Percentiles rank a stretch among this genome's conserved stretches.
Conservation (phyloP, 352 stramenopile species). For the Phytophthora cajani region DNA sequence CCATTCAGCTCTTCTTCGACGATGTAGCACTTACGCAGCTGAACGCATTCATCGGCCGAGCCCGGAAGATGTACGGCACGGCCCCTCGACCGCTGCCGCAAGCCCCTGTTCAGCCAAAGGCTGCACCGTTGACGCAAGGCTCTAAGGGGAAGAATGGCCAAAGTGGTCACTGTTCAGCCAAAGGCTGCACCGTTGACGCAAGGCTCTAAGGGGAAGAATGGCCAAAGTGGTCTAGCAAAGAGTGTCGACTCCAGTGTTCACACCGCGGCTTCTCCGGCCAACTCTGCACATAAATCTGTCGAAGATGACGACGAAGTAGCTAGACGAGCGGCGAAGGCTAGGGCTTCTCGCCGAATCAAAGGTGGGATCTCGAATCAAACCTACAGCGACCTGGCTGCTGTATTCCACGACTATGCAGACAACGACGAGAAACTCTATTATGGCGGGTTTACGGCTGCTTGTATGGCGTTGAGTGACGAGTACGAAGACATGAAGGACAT, state of each 20-base stretch:
- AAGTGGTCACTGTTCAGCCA: slow-evolving; percentile 11
- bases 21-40: slow-evolving; percentile 82
- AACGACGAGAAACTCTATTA: slow-evolving; percentile 69
- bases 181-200: neutral
- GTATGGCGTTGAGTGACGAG: slow-evolving; percentile 57
- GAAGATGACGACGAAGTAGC: slow-evolving; percentile 17
- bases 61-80: slow-evolving; percentile 59
- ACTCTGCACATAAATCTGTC: neutral
- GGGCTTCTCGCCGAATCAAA: slow-evolving; percentile 43
- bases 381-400: slow-evolving; percentile 54
- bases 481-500: slow-evolving; percentile 73
- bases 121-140: neutral
- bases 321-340: slow-evolving; percentile 25
- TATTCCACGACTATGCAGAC: slow-evolving; percentile 62
- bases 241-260: neutral
- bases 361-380: slow-evolving; percentile 59
- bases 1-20: slow-evolving; percentile 88
- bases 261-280: neutral
- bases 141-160: neutral
- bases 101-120: slow-evolving; percentile 7
- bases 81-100: slow-evolving; percentile 21
- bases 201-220: neutral
- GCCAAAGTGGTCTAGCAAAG: slow-evolving; percentile 5
- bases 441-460: slow-evolving; percentile 67
- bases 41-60: slow-evolving; percentile 81